Evolutionary conservation across 2,329 filamentous ascomycete species (phyloP).

Genomic region (Aschersonia sp.): DNA sequence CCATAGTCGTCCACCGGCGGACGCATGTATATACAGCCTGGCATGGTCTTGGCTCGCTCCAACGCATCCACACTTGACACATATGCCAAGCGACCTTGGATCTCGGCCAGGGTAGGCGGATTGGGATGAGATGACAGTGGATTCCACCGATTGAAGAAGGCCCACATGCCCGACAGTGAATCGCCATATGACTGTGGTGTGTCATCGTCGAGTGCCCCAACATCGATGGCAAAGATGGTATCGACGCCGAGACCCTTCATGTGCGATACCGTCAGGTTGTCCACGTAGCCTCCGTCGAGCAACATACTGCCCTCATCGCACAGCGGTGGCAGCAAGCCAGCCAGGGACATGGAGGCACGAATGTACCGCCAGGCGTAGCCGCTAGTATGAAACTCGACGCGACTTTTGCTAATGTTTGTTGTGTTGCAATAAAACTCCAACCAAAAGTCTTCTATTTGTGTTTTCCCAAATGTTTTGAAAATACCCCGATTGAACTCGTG

Average conservation of each 20-base stretch:
- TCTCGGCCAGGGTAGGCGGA: constrained; percentile 87
- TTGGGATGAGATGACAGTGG: constrained; percentile 81
- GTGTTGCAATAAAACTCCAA: constrained; percentile 98
- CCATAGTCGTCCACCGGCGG: constrained; percentile 89
- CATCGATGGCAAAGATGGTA: constrained; percentile 89
- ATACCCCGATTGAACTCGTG: constrained; percentile 98
- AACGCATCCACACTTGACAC: constrained; percentile 90
- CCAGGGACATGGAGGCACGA: constrained; percentile 89
- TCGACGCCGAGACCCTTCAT: constrained; percentile 93
- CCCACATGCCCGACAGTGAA: constrained; percentile 89
- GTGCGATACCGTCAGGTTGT: constrained; percentile 91
- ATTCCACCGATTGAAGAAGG: constrained; percentile 91
- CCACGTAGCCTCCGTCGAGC: constrained; percentile 89
- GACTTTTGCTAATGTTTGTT: constrained; percentile 92
- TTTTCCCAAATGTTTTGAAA: constrained; percentile 94
- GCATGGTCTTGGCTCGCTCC: constrained; percentile 79
- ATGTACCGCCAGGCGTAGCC: constrained; percentile 98
- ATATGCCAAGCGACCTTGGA: constrained; percentile 87
- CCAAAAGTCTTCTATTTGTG: constrained; percentile 98
- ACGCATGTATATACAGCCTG: constrained; percentile 90
- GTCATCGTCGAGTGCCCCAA: constrained; percentile 83
- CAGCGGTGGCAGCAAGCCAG: constrained; percentile 79
- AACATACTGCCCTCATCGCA: constrained; percentile 97
- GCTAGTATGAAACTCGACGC: constrained; percentile 83
- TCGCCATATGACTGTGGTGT: constrained; percentile 88